Percentiles rank a stretch among this genome's conserved stretches.
Evolutionary conservation across 2,329 filamentous ascomycete genomes (phyloP).

Genomic region (Nothophaeocryptopus gaeumannii): DNA sequence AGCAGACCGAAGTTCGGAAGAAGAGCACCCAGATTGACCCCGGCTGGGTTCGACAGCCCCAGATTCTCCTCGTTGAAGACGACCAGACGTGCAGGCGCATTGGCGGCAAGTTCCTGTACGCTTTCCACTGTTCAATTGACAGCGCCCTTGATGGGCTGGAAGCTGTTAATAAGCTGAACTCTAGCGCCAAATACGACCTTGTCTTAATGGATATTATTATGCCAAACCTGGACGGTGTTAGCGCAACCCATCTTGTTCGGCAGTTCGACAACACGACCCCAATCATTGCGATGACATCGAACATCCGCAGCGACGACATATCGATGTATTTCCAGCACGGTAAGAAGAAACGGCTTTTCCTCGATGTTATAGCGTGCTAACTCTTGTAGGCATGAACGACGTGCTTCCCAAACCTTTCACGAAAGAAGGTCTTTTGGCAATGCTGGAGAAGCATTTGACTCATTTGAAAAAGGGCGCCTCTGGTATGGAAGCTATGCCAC

Average conservation of each 20-base stretch:
- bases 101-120: conserved; percentile 64
- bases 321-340: conserved; percentile 96
- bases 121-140: conserved; percentile 62
- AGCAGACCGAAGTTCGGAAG: conserved; percentile 54
- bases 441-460: conserved; percentile 85
- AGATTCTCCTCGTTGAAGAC: conserved; percentile 87
- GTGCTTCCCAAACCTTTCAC: conserved; percentile 97
- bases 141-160: conserved; percentile 80
- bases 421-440: conserved; percentile 70
- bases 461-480: conserved; percentile 65
- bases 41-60: conserved; percentile 66
- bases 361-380: background rate
- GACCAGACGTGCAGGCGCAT: conserved; percentile 65
- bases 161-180: conserved; percentile 80
- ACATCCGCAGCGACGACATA: conserved; percentile 94
- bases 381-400: conserved; percentile 80
- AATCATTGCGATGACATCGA: conserved; percentile 98
- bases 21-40: conserved; percentile 61
- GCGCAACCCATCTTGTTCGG: conserved; percentile 87
- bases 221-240: conserved; percentile 92
- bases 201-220: conserved; percentile 72
- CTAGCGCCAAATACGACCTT: conserved; percentile 62
- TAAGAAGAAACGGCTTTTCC: conserved; percentile 46
- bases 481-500: conserved; percentile 47
- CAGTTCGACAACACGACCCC: conserved; percentile 78